Evolutionary conservation across 1,139 yeast species (phyloP).

Genomic region (Eremothecium sinecaudum): DNA sequence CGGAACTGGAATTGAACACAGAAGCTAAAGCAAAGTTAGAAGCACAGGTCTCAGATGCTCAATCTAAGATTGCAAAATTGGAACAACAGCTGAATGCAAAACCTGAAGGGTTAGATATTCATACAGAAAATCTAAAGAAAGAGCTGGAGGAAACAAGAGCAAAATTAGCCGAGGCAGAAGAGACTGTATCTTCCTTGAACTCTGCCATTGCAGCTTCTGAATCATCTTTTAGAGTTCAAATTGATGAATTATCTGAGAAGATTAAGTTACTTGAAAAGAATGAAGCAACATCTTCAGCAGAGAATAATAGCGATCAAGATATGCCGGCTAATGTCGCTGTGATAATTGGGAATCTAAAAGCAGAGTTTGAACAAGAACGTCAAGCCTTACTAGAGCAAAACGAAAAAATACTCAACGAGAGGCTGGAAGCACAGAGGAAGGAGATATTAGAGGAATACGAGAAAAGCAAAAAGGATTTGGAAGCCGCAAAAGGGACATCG

Average conservation of each 20-base stretch:
- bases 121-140: slow-evolving; percentile 3
- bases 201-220: slow-evolving; percentile 8
- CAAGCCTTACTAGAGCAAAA: slow-evolving; percentile 13
- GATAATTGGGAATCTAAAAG: slow-evolving; percentile 13
- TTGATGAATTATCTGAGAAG: slow-evolving; percentile 11
- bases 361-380: slow-evolving; percentile 22
- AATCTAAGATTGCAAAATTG: slow-evolving; percentile 7
- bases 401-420: slow-evolving; percentile 13
- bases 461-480: slow-evolving; percentile 3
- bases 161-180: slow-evolving; percentile 13
- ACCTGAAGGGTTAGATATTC: not conserved
- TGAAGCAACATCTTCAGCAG: slow-evolving; percentile 1
- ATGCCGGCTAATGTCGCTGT: slow-evolving; percentile 2
- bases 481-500: not conserved
- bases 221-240: slow-evolving; percentile 12
- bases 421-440: slow-evolving; percentile 7
- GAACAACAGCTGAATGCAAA: slow-evolving; percentile 3
- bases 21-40: slow-evolving; percentile 12
- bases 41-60: slow-evolving; percentile 11
- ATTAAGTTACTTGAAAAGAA: slow-evolving; percentile 6
- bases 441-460: slow-evolving; percentile 3
- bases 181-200: slow-evolving; percentile 14
- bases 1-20: slow-evolving; percentile 16
- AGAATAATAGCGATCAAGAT: slow-evolving; percentile 1
- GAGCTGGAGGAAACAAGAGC: slow-evolving; percentile 14